Evolutionary conservation across 1,139 yeast species (phyloP).

Genomic region (Waltiozyma sp.): DNA sequence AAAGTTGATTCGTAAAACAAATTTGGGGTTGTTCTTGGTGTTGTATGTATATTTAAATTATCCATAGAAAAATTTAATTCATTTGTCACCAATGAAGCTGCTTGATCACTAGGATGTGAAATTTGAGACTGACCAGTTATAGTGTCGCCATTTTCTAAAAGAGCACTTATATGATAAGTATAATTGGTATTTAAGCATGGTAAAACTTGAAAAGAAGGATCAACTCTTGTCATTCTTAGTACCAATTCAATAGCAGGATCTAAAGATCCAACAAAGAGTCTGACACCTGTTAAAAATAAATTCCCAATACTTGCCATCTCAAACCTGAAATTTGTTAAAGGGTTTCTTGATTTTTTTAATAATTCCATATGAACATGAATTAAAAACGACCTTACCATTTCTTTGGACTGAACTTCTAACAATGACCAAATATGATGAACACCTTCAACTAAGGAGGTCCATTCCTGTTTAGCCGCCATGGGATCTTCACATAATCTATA

Average conservation of each 20-base stretch:
- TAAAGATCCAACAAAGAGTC: conserved; percentile 72
- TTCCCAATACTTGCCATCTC: conserved; percentile 82
- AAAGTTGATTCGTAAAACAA: background rate
- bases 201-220: conserved; percentile 43
- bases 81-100: too few relatives aligned
- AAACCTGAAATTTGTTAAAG: conserved; percentile 49
- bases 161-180: conserved; percentile 79
- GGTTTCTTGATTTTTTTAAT: conserved; percentile 52
- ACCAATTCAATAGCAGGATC: conserved; percentile 77
- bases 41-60: background rate
- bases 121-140: conserved; percentile 94
- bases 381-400: conserved; percentile 66
- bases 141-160: conserved; percentile 54
- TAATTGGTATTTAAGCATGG: conserved; percentile 82
- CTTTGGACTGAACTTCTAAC: conserved; percentile 54
- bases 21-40: conserved; percentile 1
- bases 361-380: conserved; percentile 73
- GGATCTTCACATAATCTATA: conserved; percentile 49
- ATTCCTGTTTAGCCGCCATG: conserved; percentile 49
- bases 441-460: conserved; percentile 76
- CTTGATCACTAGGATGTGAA: conserved; percentile 53
- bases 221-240: conserved; percentile 55
- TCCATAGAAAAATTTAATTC: background rate
- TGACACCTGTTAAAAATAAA: conserved; percentile 68
- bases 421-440: conserved; percentile 58